Evolutionary conservation across 352 stramenopile species (phyloP).

Genomic region (Phytopythium montanum): DNA sequence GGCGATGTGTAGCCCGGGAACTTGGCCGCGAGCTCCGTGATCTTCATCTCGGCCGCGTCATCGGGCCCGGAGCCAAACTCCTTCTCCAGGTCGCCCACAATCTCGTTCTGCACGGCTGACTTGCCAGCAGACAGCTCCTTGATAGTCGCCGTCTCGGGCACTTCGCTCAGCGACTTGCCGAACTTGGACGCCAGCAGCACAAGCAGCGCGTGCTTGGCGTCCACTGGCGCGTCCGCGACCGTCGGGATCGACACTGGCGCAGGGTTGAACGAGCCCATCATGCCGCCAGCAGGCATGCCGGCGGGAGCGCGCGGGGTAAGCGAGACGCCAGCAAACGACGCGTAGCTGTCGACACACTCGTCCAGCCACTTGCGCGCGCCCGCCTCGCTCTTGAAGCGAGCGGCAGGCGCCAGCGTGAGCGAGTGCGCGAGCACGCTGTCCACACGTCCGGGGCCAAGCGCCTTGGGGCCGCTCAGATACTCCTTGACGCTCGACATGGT

Average conservation of each 20-base stretch:
- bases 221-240: constrained; percentile 55
- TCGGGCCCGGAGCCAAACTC: constrained; percentile 82
- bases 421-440: constrained; percentile 77
- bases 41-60: constrained; percentile 73
- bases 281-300: constrained; percentile 13
- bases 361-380: constrained; percentile 84
- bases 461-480: constrained; percentile 55
- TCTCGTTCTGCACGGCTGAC: constrained; percentile 87
- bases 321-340: constrained; percentile 66
- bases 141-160: constrained; percentile 62
- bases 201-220: constrained; percentile 72
- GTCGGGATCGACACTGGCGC: constrained; percentile 45
- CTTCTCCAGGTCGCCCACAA: constrained; percentile 81
- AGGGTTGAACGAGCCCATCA: constrained; percentile 34
- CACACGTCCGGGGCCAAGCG: constrained; percentile 60
- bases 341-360: constrained; percentile 61
- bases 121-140: constrained; percentile 81
- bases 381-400: constrained; percentile 65
- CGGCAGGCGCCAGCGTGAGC: constrained; percentile 49
- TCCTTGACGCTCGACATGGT: constrained; percentile 74
- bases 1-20: constrained; percentile 63
- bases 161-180: constrained; percentile 61
- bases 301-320: constrained; percentile 25
- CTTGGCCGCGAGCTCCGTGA: constrained; percentile 65
- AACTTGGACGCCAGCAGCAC: constrained; percentile 80